Conservation (phyloP, 306 rosid species). For the Lathyrus oleraceus region DNA sequence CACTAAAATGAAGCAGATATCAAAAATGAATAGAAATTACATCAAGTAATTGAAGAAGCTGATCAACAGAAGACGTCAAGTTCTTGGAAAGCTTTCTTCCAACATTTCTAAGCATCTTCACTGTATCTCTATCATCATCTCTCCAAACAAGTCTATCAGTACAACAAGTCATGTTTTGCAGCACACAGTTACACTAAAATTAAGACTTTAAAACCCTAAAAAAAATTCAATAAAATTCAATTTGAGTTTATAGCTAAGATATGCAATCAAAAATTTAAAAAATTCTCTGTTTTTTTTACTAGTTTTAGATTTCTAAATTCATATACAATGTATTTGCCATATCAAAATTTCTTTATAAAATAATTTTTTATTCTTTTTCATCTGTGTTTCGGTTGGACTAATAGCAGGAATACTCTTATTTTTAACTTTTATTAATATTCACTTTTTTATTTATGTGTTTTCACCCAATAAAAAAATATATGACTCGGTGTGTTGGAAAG, state of each 20-base stretch:
- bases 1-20: background rate
- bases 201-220: slow-evolving; percentile 34
- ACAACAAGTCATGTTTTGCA: slow-evolving; percentile 47
- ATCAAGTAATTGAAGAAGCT: slow-evolving; percentile 55
- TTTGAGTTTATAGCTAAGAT: slow-evolving; percentile 44
- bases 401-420: too few relatives aligned
- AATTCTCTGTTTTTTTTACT: too few relatives aligned
- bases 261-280: slow-evolving; percentile 43
- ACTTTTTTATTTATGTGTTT: too few relatives aligned
- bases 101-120: slow-evolving; percentile 46
- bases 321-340: too few relatives aligned
- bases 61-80: slow-evolving; percentile 41
- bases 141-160: background rate
- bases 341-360: too few relatives aligned
- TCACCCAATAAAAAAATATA: too few relatives aligned
- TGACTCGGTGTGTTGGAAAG: too few relatives aligned
- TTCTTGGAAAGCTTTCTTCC: slow-evolving; percentile 51
- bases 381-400: too few relatives aligned
- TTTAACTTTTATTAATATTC: too few relatives aligned
- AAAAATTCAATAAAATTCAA: slow-evolving; percentile 25
- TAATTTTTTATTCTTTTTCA: too few relatives aligned
- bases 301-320: background rate
- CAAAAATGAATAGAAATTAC: slow-evolving; percentile 40
- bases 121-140: slow-evolving; percentile 31
- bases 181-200: slow-evolving; percentile 25